Percentiles rank a stretch among this genome's conserved stretches.
Conservation (phyloP, 306 rosid species). For the Rosa chinensis region DNA sequence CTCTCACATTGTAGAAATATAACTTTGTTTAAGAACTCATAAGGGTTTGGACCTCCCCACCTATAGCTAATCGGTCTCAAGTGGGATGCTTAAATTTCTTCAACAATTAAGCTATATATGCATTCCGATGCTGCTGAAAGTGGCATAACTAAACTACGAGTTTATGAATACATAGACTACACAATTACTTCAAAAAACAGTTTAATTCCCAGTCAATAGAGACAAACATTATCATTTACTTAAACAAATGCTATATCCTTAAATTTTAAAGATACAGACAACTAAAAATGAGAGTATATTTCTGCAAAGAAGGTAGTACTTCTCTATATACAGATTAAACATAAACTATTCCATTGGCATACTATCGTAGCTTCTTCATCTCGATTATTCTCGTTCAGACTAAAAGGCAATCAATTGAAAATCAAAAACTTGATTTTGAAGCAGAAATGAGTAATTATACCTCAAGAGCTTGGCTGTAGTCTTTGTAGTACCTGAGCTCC, state of each 20-base stretch:
- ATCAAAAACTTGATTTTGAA: not conserved
- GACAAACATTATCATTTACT: not conserved
- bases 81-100: not conserved
- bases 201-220: not conserved
- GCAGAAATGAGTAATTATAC: not conserved
- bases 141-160: not conserved
- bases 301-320: not conserved
- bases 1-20: not conserved
- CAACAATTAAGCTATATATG: not conserved
- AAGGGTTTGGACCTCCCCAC: not conserved
- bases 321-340: not conserved
- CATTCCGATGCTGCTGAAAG: not conserved
- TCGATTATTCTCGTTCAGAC: no score
- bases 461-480: conserved; percentile 34
- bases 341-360: not conserved
- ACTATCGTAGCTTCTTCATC: no score
- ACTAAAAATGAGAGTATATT: not conserved
- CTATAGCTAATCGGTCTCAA: not conserved
- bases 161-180: not conserved
- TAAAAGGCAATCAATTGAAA: not conserved
- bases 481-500: conserved; percentile 21
- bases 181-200: not conserved
- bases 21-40: not conserved
- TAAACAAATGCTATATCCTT: not conserved
- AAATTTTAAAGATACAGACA: not conserved